Conservation (phyloP, 129 eudicot species). For the Glebionis coronaria region DNA sequence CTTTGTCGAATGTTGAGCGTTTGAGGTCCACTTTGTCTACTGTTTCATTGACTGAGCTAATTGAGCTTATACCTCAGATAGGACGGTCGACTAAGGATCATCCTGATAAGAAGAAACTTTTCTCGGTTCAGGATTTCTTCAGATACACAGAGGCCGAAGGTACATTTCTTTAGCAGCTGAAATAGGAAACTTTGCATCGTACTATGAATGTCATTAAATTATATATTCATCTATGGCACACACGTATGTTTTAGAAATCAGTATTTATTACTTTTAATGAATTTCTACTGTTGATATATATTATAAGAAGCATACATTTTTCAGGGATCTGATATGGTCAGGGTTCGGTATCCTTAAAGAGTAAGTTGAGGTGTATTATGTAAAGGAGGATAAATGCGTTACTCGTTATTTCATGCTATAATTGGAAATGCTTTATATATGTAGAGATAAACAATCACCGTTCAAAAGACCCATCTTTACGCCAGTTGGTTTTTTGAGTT, state of each 20-base stretch:
- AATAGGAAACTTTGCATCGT: background rate
- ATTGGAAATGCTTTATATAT: too few species aligned
- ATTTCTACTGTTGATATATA: too few species aligned
- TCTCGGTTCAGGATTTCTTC: slow-evolving; percentile 86
- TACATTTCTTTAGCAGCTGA: slow-evolving; percentile 28
- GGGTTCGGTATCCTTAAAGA: background rate
- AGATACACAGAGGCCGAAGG: slow-evolving; percentile 93
- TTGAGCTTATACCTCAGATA: slow-evolving; percentile 82
- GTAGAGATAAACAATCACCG: too few species aligned
- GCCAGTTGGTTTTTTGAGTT: too few species aligned
- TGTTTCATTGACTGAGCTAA: slow-evolving; percentile 70
- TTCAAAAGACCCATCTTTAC: too few species aligned
- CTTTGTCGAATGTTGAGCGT: slow-evolving; percentile 93
- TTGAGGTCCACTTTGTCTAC: slow-evolving; percentile 70
- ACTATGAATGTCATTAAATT: background rate
- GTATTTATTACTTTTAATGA: too few species aligned
- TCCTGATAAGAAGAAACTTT: slow-evolving; percentile 86
- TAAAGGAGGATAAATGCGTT: background rate
- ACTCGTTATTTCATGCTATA: too few species aligned
- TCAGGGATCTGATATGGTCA: slow-evolving; percentile 11
- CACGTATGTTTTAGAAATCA: background rate
- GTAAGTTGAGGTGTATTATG: background rate
- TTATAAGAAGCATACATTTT: too few species aligned
- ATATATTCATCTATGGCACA: background rate
- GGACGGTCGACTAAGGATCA: slow-evolving; percentile 72